Percentiles rank a stretch among this genome's conserved stretches.
Evolutionary conservation across 2,329 filamentous ascomycete genomes (phyloP).

Genomic region (Aureobasidium sp.): DNA sequence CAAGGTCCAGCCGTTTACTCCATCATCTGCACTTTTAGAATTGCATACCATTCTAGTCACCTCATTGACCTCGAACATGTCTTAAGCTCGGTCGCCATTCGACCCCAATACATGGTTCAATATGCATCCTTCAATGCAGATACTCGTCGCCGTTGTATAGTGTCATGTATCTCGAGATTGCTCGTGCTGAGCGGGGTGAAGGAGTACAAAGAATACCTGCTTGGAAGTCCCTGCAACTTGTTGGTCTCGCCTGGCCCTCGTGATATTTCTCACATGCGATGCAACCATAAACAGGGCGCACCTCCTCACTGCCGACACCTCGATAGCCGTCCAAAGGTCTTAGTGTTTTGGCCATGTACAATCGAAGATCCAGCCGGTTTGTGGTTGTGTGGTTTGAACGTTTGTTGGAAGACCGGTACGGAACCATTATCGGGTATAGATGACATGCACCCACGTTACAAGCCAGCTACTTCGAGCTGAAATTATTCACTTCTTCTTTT

Average conservation of each 20-base stretch:
- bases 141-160: background rate
- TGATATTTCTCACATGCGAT: background rate
- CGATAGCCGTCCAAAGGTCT: background rate
- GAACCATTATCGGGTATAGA: background rate
- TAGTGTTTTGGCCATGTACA: background rate
- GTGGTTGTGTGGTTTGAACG: background rate
- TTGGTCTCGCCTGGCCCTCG: background rate
- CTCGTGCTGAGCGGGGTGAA: background rate
- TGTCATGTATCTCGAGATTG: background rate
- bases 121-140: background rate
- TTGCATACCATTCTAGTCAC: background rate
- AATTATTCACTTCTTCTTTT: background rate
- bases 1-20: background rate
- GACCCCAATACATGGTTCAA: background rate
- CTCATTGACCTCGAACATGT: background rate
- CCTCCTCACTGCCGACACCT: background rate
- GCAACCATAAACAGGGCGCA: background rate
- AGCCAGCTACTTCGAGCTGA: background rate
- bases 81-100: background rate
- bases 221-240: background rate
- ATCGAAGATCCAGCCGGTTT: background rate
- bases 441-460: background rate
- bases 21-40: conserved; percentile 1
- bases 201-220: background rate
- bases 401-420: background rate